These are phyloP conservation scores for Penicillium bovifimosum DNA, from an alignment of 495 filamentous ascomycete species.

Conservation along the genomic window DNA sequence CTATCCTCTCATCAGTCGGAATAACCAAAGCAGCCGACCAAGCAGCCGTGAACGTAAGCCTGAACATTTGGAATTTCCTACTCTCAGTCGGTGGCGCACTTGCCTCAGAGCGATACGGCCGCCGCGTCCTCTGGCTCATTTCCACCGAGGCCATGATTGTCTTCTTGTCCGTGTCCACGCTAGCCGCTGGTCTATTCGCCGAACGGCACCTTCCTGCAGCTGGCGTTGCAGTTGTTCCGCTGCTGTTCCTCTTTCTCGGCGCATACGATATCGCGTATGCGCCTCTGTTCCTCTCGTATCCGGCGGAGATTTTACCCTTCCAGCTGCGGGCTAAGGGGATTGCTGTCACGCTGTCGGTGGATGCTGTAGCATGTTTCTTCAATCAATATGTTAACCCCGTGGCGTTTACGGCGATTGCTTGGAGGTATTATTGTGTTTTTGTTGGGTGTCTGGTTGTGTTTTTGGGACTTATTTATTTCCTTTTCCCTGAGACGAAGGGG, in stretches of 20 bases:
- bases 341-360: slow-evolving; percentile 55
- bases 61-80: slow-evolving; percentile 25
- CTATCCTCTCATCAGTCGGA: slow-evolving; percentile 52
- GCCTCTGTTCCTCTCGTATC: slow-evolving; percentile 57
- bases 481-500: slow-evolving; percentile 63
- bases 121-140: slow-evolving; percentile 50
- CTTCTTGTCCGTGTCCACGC: slow-evolving; percentile 50
- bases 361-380: slow-evolving; percentile 53
- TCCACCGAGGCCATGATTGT: slow-evolving; percentile 52
- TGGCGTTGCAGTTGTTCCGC: slow-evolving; percentile 50
- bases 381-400: slow-evolving; percentile 57
- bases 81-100: slow-evolving; percentile 43
- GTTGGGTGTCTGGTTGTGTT: slow-evolving; percentile 52
- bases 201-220: slow-evolving; percentile 39
- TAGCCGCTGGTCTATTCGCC: slow-evolving; percentile 50
- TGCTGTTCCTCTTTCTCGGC: slow-evolving; percentile 55
- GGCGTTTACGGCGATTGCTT: slow-evolving; percentile 42
- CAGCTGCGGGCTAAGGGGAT: slow-evolving; percentile 66
- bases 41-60: slow-evolving; percentile 28
- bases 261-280: slow-evolving; percentile 56
- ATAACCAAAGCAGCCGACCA: slow-evolving; percentile 42
- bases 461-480: slow-evolving; percentile 54
- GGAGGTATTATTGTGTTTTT: slow-evolving; percentile 60
- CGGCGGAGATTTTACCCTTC: slow-evolving; percentile 63
- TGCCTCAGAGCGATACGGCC: slow-evolving; percentile 53